These are phyloP conservation scores for Acmispon strigosus DNA, from an alignment of 306 rosid genomes.

Conservation along the genomic window DNA sequence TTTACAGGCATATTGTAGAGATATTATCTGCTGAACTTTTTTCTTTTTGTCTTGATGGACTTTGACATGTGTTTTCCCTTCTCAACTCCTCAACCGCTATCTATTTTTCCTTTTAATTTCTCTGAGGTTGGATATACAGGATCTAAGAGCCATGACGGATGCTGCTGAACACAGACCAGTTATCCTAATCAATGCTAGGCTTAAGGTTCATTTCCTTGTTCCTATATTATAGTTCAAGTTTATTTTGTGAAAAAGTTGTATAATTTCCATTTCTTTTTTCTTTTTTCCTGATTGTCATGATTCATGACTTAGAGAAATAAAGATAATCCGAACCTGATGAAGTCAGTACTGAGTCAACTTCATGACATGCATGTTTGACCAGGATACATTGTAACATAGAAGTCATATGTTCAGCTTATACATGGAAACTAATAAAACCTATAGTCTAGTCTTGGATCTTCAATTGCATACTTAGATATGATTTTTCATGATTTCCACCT, in stretches of 20 bases:
- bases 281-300: background rate
- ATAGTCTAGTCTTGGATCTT: background rate
- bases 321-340: background rate
- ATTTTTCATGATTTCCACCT: background rate
- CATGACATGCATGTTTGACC: conserved; percentile 10
- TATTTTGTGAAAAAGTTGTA: conserved; percentile 12
- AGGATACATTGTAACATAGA: background rate
- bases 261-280: background rate
- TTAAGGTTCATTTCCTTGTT: conserved; percentile 55
- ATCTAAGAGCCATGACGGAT: conserved; percentile 79
- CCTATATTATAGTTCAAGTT: conserved; percentile 9
- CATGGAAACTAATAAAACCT: background rate
- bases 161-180: conserved; percentile 92
- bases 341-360: background rate
- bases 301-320: background rate
- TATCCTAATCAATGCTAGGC: conserved; percentile 71
- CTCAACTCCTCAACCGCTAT: background rate
- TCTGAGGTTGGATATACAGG: conserved; percentile 48
- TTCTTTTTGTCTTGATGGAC: background rate
- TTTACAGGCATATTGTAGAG: conserved; percentile 7
- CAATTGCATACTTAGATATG: background rate
- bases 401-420: background rate
- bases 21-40: background rate
- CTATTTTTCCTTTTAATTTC: conserved; percentile 11
- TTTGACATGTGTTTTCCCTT: background rate